Base-by-base conservation (phyloP, 2,329 filamentous ascomycete species). In the Leptosphaerulina australis region DNA sequence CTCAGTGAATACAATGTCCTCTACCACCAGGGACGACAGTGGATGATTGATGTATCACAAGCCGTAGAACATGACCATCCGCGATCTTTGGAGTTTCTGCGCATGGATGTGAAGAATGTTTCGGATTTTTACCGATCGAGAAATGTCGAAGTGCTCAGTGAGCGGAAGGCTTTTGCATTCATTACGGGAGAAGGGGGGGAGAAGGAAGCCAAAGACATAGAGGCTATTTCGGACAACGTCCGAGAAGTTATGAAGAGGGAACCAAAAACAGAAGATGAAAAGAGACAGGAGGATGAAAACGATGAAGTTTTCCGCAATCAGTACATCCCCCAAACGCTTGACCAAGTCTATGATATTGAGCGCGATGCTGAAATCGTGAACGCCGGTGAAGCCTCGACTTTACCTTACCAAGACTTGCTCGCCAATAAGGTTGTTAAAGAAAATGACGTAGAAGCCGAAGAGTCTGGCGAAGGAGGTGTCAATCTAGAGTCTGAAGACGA, bases 21-120 rank as follows among this genome's bases (percentile, higher is more conserved):
- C 15, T 99, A 95, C 77, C 83, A 97, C 77, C 82, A 91, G 48
- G 80, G 84, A 50, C 85, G 84, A 63, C 83, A 97, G 0, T 96
- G 90, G 79, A 88, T 99, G 66, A 99, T 99, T 72, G 94, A 99
- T 74, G 94, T 99, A 33, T 96, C 91, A 47, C 94, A 99, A 77
- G 94, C 89, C 68, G 94, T 99, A 15, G 95, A 97, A 77, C 92
- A 95, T 62, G 93, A 97, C 63, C 94, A 99, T 72, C 94, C 94
- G 0, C 84, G 90, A 50, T 93, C 90, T 2, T 81, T 96, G 22
- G 93, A 97, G 70, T 99, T 99, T 69, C 75, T 99, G 63, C 87
- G 94, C 25, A 97, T 97, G 92, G 94, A 99, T 69, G 91, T 99
- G 74, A 97, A 97, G 80, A 99, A 99, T 68, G 85, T 96, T 1